Evolutionary conservation across 1,139 yeast genomes (phyloP).

Genomic region (Candida tetrigidarum): DNA sequence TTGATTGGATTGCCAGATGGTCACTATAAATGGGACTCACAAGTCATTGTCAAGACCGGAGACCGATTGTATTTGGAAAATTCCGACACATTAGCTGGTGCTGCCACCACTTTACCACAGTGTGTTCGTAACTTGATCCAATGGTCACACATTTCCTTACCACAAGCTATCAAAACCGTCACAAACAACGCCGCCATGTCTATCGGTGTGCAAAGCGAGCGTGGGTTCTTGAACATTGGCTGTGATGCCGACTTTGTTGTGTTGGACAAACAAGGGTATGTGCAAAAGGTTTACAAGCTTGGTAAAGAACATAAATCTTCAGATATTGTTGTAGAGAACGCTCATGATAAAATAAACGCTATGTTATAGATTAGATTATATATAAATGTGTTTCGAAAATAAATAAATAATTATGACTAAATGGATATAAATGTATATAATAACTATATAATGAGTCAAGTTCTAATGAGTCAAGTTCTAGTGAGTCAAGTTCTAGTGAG

Average conservation of each 20-base stretch:
- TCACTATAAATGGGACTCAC: constrained; percentile 52
- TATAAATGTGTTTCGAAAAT: no score
- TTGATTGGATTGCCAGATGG: constrained; percentile 58
- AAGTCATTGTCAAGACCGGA: constrained; percentile 54
- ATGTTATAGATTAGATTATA: constrained; percentile 16
- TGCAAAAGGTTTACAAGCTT: constrained; percentile 55
- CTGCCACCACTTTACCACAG: constrained; percentile 60
- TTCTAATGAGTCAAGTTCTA: no score
- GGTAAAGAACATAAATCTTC: constrained; percentile 38
- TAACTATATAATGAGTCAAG: no score
- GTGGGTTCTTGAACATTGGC: constrained; percentile 57
- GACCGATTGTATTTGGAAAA: constrained; percentile 53
- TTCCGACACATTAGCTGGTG: constrained; percentile 65
- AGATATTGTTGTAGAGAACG: constrained; percentile 14
- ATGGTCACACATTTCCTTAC: constrained; percentile 56
- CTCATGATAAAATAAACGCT: constrained; percentile 13
- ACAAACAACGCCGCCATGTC: constrained; percentile 62
- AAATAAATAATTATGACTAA: background rate
- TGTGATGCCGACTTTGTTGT: constrained; percentile 66
- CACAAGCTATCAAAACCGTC: constrained; percentile 59
- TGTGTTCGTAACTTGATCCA: constrained; percentile 56
- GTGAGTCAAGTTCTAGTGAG: no score
- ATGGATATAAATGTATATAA: background rate
- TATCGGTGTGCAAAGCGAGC: constrained; percentile 44
- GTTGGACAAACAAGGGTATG: constrained; percentile 47